phyloP scores from a whole-genome alignment of 2,329 filamentous ascomycete species.

The Fonsecaea pugnacius region DNA sequence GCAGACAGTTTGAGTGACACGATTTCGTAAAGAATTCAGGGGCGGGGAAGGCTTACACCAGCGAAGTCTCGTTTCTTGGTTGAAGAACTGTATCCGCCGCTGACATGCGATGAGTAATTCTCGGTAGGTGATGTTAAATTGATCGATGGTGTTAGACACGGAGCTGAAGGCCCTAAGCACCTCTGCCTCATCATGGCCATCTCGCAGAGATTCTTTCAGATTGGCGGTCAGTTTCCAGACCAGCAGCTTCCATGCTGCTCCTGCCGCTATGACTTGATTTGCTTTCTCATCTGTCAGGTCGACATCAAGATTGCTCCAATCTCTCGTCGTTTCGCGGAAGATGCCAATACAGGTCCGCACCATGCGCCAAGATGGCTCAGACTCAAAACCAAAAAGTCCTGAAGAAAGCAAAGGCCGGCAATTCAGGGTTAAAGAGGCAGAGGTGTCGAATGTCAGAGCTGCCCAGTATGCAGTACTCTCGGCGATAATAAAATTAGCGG shows the following conservation, averaged over 20 bases:
- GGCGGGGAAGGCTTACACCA: slow-evolving; percentile 36
- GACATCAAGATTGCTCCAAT: slow-evolving; percentile 37
- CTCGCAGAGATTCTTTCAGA: slow-evolving; percentile 42
- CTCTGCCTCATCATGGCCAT: slow-evolving; percentile 41
- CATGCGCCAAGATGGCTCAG: slow-evolving; percentile 40
- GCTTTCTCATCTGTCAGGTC: slow-evolving; percentile 40
- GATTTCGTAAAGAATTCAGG: background rate
- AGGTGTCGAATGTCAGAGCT: slow-evolving; percentile 51
- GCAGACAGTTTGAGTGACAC: background rate
- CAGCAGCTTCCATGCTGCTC: slow-evolving; percentile 40
- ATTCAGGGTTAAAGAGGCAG: slow-evolving; percentile 49
- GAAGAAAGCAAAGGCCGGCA: slow-evolving; percentile 48
- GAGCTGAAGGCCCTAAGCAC: slow-evolving; percentile 38
- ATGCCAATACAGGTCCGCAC: slow-evolving; percentile 39
- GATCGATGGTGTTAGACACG: slow-evolving; percentile 39
- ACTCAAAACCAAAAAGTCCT: slow-evolving; percentile 42
- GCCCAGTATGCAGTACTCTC: slow-evolving; percentile 52
- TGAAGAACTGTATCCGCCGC: slow-evolving; percentile 41
- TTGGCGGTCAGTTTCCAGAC: slow-evolving; percentile 41
- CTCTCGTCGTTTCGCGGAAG: slow-evolving; percentile 39
- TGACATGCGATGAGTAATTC: slow-evolving; percentile 39
- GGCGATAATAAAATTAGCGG: slow-evolving; percentile 44
- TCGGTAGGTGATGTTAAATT: slow-evolving; percentile 41
- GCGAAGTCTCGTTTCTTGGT: slow-evolving; percentile 41
- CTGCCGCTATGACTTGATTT: slow-evolving; percentile 41